Percentiles rank a stretch among this genome's conserved stretches.
Conservation (phyloP, 2,329 filamentous ascomycete genomes). For the Zalaria obscura region DNA sequence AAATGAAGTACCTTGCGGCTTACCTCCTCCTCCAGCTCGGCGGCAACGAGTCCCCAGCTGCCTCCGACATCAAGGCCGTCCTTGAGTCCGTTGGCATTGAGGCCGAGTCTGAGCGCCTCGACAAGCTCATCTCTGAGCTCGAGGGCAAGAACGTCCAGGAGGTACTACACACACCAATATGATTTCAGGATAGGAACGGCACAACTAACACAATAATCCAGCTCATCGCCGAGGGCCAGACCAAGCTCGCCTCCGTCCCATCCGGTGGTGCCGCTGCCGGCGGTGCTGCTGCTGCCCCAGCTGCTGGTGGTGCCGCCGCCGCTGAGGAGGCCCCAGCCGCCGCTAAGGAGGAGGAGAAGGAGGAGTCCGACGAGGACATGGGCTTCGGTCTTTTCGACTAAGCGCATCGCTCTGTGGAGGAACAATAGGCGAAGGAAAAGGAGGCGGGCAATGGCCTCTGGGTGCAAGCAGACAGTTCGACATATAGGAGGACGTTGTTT, state of each 20-base stretch:
- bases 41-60: slow-evolving; percentile 82
- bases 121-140: slow-evolving; percentile 79
- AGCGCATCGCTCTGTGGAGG: slow-evolving; percentile 12
- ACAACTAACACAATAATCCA: slow-evolving; percentile 27
- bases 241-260: slow-evolving; percentile 96
- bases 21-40: slow-evolving; percentile 94
- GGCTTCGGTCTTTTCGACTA: slow-evolving; percentile 60
- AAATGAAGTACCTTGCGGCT: slow-evolving; percentile 99
- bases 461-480: background rate
- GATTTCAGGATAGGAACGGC: background rate
- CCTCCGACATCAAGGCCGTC: slow-evolving; percentile 72
- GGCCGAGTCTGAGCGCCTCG: slow-evolving; percentile 74
- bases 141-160: slow-evolving; percentile 84
- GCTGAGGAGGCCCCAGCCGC: slow-evolving; percentile 49
- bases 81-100: slow-evolving; percentile 92
- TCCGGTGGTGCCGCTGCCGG: slow-evolving; percentile 73
- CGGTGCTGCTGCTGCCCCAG: slow-evolving; percentile 45
- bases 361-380: slow-evolving; percentile 67
- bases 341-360: slow-evolving; percentile 64
- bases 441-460: background rate
- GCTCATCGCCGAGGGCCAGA: slow-evolving; percentile 80
- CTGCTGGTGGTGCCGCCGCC: slow-evolving; percentile 41
- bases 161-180: slow-evolving; percentile 41
- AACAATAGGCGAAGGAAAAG: background rate
- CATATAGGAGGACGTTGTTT: background rate